Base-by-base conservation (phyloP, 768 basidiomycete species). In the Mrakia hoshinonis region DNA sequence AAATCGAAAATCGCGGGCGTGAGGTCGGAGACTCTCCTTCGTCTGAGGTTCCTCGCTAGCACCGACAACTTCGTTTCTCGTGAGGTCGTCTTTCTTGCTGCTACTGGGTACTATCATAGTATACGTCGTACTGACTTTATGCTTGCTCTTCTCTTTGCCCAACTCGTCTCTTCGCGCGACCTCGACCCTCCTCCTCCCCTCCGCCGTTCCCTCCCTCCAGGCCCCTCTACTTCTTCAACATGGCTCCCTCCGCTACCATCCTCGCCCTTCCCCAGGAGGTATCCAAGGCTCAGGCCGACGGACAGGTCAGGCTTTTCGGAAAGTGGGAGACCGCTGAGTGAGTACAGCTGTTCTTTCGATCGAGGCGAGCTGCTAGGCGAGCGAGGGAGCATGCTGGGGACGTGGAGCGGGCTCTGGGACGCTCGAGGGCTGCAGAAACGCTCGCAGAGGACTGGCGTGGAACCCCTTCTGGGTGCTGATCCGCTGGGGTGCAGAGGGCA, bases 251-350 rank as follows among this genome's bases (percentile, higher is more conserved):
- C 24, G 54, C 70, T 39, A 73, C 72, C 65, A 58, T 76, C 73
- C 66, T 74, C 61, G 74, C 80, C 70, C 74, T 81, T 48, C 79
- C 81, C 60, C 70, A 73, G 68, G 79, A 81, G 72, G 79, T 80
- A 43, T 77, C 77, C 67, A 81, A 81, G 74, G 79, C 81, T 74
- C 79, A 80, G 70, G 77, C 80, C 76, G 80, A 80, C 75, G 80
- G 79, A 60, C 77, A 77, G 73, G 86, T 98, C 79, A 96, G 95
- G 83, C 87, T 99, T 74, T 99, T 99, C 80, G 93, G 92, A 79
- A 94, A 94, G 84, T 99, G 96, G 96, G 94, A 97, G 70, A 90
- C 92, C 74, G 88, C 92, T 79, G 93, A 92, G 94, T 96, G 85
- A 82, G 92, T 85, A 38, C 70, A 62, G 70, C 52, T 39, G 54